phyloP scores from a whole-genome alignment of 306 rosid species.

The Vicia villosa region DNA sequence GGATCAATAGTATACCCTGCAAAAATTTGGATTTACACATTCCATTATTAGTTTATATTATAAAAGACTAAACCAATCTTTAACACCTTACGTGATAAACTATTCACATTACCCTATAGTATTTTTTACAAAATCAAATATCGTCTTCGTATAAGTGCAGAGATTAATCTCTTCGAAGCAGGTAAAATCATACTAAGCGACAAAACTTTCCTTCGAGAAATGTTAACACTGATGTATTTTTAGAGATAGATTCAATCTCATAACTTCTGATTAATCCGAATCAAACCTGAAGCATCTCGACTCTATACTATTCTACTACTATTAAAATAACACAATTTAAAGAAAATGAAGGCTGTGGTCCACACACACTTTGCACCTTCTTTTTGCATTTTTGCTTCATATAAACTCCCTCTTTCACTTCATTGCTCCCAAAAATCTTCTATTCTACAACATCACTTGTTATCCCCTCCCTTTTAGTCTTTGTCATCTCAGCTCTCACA shows the following conservation, averaged over 20 bases:
- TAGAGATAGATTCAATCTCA: not conserved
- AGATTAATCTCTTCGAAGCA: not conserved
- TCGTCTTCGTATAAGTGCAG: not conserved
- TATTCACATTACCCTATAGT: slow-evolving; percentile 25
- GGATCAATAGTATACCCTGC: slow-evolving; percentile 31
- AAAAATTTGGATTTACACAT: slow-evolving; percentile 36
- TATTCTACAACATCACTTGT: slow-evolving; percentile 27
- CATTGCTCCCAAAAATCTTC: slow-evolving; percentile 42
- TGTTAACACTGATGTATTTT: not conserved
- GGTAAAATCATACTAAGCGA: not conserved
- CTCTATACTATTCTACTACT: not conserved
- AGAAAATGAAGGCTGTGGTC: slow-evolving; percentile 58
- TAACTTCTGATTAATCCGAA: not conserved
- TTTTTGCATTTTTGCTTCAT: slow-evolving; percentile 45
- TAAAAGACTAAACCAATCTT: slow-evolving; percentile 37
- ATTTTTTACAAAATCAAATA: no score
- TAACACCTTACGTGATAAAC: slow-evolving; percentile 20
- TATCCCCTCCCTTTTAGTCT: not conserved
- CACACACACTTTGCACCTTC: slow-evolving; percentile 48
- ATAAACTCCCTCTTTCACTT: slow-evolving; percentile 40
- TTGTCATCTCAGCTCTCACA: not conserved
- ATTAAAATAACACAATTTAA: slow-evolving; percentile 39
- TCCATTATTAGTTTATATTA: slow-evolving; percentile 34
- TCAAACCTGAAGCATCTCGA: not conserved
- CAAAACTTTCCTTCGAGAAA: not conserved